phyloP scores from a whole-genome alignment of 192 early-diverging fungal species.

The Diversispora eburnea region DNA sequence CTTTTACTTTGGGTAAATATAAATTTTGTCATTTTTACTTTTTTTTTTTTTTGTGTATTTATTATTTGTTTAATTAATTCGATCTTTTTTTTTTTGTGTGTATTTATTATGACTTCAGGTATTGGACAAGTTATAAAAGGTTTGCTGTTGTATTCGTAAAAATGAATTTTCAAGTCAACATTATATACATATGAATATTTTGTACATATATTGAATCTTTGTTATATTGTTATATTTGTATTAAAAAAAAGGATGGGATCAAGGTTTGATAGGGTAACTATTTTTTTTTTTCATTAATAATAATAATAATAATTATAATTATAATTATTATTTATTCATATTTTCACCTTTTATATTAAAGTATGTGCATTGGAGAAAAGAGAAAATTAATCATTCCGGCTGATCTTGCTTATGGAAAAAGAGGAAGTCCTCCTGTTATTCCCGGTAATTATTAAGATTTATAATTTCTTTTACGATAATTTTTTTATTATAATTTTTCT shows the following conservation, averaged over 20 bases:
- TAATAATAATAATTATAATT: no score
- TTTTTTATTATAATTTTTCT: neutral
- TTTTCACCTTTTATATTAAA: neutral
- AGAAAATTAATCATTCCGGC: constrained; percentile 70
- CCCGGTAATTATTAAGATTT: constrained; percentile 30
- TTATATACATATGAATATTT: neutral
- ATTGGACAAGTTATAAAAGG: constrained; percentile 71
- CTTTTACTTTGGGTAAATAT: constrained; percentile 63
- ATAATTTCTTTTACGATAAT: neutral
- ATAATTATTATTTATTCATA: neutral
- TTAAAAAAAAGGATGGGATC: constrained; percentile 59
- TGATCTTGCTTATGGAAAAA: constrained; percentile 52
- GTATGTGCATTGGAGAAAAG: constrained; percentile 83
- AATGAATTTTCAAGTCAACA: no score
- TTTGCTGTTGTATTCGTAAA: neutral
- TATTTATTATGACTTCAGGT: constrained; percentile 20
- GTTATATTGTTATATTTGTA: constrained; percentile 10
- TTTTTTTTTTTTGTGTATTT: neutral
- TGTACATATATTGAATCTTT: neutral
- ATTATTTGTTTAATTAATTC: neutral
- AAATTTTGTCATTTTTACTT: neutral
- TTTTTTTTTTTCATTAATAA: neutral
- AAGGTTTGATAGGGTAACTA: constrained; percentile 54
- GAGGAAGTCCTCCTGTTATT: constrained; percentile 43
- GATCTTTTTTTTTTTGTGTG: neutral